Base-by-base conservation (phyloP, 805 yeast genomes). In the Starmerella bombicola region DNA sequence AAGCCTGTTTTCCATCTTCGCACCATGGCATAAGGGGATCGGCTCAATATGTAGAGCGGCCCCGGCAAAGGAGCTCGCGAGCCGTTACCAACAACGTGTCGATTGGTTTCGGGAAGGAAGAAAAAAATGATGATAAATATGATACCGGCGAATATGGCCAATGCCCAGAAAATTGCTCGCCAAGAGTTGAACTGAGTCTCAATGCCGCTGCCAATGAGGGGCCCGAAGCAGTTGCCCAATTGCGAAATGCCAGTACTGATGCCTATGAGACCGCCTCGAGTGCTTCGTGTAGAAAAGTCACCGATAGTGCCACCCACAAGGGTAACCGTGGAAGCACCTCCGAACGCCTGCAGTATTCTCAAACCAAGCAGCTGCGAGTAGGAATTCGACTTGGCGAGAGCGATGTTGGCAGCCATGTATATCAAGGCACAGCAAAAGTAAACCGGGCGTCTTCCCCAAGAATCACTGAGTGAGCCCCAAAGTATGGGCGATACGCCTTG, bases 401-500 rank as follows among this genome's bases (percentile, higher is more conserved):
- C 91, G 28, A 80, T 57, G 57, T 79, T 74, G 1, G 81, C 74
- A 7, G 66, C 74, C 16, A 74, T 60, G 51, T 73, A 83, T 1
- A 76, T 61, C 0, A 67, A 12, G 21, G 80, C 56, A 28, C 84
- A 76, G 3, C 61, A 38, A 24, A 80, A 38, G 16, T 78, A 64
- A 0, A 78, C 66, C 0, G 91, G 85, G 37, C 94, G 61, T 52
- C 93, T 69, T 0, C 95, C 95, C 34, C 68, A 61, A 3, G 64
- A 55, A 55, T 84, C 95, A 0, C 88, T 80, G 18, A 81, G 51
- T 3, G 75, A 67, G 0, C 83, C 78, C 55, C 77, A 67, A 13
- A 82, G 55, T 1, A 80, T 68, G 0, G 95, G 95, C 0, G 80
- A 60, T 0, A 81, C 42, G 2, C 93, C 94, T 60, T 84, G 95